Base-by-base conservation (phyloP, 2,329 filamentous ascomycete genomes). In the Cytospora schulzeri region DNA sequence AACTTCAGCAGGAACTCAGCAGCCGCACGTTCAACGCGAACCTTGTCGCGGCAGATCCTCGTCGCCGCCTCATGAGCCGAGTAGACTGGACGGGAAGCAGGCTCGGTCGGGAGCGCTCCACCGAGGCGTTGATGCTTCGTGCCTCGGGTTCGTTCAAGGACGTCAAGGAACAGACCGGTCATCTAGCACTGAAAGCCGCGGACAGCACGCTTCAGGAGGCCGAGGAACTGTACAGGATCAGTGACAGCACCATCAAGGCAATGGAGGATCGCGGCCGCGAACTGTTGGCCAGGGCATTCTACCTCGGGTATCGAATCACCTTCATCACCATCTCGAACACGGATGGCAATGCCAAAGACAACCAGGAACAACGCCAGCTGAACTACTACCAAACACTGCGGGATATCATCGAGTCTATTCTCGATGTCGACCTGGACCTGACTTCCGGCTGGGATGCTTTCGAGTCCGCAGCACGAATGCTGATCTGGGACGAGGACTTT, bases 391-490 rank as follows among this genome's bases (percentile, higher is more conserved):
- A 57, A 22, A 65, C 33, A 11, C n/a, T 67, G 17, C 24, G 31
- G 17, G 48, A 51, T 1, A 41, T 53, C 0, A 50, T 62, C 14
- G 19, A 57, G 14, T 22, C 26, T 4, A 50, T 67, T 8, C 59
- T 65, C 0, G 28, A 33, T 3, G 24, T 60, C 4, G 59, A 67
- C 3, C n/a, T 62, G 24, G 26, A 22, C 5, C 15, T 52, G 17
- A 50, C 8, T 67, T 57, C 28, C 55, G 60, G 65, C 51, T 67
- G 62, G 62, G 65, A 67, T 24, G 65, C 65, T 28, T 67, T 65
- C 19, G 33, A 53, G 19, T 67, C 65, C 33, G 65, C 58, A 4
- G 17, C 62, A 33, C 62, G 65, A 26, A 67, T 67, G 17, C 15
- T 65, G 4, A 60, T 67, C 19, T 67, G 65, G 65, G 15, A 38